Evolutionary conservation across 805 yeast species (phyloP).

Genomic region (Clavispora santaluciae): DNA sequence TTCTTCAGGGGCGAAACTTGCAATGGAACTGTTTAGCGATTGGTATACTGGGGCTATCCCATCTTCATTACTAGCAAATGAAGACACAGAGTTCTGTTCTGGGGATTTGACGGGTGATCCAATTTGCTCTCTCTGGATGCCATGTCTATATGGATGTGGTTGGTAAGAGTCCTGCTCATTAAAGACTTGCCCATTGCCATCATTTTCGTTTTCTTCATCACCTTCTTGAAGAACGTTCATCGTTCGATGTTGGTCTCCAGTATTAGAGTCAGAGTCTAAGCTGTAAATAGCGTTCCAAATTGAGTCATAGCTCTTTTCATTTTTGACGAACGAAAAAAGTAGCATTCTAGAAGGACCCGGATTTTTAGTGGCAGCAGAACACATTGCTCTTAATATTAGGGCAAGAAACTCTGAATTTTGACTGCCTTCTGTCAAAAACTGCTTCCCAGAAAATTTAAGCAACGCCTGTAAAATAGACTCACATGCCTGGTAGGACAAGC

Average conservation of each 20-base stretch:
- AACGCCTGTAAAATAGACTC: conserved; percentile 41
- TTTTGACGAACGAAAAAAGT: conserved; percentile 44
- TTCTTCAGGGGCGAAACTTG: neutral
- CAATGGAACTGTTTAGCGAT: conserved; percentile 1
- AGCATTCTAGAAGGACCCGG: conserved; percentile 52
- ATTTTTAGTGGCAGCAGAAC: conserved; percentile 46
- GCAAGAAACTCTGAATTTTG: conserved; percentile 55
- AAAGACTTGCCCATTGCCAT: neutral
- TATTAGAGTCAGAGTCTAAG: conserved; percentile 20
- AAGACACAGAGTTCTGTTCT: neutral
- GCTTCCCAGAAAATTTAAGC: conserved; percentile 30
- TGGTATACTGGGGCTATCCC: neutral
- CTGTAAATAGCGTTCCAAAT: conserved; percentile 31
- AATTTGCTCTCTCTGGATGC: neutral
- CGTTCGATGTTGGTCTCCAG: conserved; percentile 17
- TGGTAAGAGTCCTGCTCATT: neutral
- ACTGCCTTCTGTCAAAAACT: conserved; percentile 33
- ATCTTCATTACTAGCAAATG: neutral
- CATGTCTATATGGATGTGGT: neutral
- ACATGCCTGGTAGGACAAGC: conserved; percentile 50
- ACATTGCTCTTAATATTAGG: conserved; percentile 50
- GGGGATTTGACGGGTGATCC: neutral
- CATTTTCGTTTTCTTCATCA: neutral
- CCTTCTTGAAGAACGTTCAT: conserved; percentile 3
- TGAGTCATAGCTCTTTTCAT: conserved; percentile 33